phyloP scores from a whole-genome alignment of 805 yeast species.

The Kodamaea neixiangensis region DNA sequence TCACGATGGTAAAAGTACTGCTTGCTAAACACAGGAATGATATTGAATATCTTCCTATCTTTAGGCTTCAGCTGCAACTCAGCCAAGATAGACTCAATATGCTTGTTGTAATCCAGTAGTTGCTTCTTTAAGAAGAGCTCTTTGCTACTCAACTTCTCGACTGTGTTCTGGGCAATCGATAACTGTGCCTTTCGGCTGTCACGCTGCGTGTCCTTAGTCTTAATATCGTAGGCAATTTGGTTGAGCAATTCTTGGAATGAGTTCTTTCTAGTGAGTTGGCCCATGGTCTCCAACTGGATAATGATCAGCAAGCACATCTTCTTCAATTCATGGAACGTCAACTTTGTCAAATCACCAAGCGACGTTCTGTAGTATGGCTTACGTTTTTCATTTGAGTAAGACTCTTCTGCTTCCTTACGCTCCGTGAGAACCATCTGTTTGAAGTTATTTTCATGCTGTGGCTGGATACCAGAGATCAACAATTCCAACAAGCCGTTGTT shows the following conservation, averaged over 20 bases:
- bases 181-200: constrained; percentile 43
- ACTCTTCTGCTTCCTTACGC: constrained; percentile 23
- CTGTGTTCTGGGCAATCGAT: constrained; percentile 42
- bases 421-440: constrained; percentile 54
- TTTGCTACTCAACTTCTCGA: constrained; percentile 45
- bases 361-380: constrained; percentile 48
- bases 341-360: constrained; percentile 49
- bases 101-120: constrained; percentile 47
- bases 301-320: constrained; percentile 72
- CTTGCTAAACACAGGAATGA: constrained; percentile 60
- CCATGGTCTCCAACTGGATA: constrained; percentile 70
- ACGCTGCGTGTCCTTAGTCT: constrained; percentile 48
- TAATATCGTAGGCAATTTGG: constrained; percentile 81
- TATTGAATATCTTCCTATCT: constrained; percentile 49
- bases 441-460: constrained; percentile 69
- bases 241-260: constrained; percentile 79
- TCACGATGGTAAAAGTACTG: constrained; percentile 77
- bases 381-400: constrained; percentile 37
- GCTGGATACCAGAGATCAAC: constrained; percentile 63
- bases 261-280: constrained; percentile 62
- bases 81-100: constrained; percentile 45
- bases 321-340: constrained; percentile 74
- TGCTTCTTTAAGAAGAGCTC: constrained; percentile 47
- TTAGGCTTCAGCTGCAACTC: constrained; percentile 47
- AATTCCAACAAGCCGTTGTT: constrained; percentile 62